These are phyloP conservation scores for Penicillium sp. DNA, from an alignment of 2,329 filamentous ascomycete species.

Conservation along the genomic window DNA sequence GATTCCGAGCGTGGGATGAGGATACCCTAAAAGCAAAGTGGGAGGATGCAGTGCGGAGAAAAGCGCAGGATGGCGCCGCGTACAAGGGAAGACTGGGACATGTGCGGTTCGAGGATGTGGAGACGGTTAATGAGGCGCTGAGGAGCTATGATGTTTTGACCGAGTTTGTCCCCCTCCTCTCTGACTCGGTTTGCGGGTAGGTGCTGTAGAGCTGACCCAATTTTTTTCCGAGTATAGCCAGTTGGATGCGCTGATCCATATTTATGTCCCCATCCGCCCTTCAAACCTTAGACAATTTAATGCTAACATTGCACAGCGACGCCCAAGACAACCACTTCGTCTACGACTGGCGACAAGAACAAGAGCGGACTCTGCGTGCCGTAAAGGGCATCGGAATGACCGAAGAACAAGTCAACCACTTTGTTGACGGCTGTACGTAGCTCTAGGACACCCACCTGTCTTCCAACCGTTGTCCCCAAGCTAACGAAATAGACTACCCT, in stretches of 20 bases:
- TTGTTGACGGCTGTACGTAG: constrained; percentile 70
- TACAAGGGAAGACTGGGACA: constrained; percentile 59
- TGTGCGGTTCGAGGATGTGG: constrained; percentile 60
- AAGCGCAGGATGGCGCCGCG: constrained; percentile 50
- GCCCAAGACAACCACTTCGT: constrained; percentile 75
- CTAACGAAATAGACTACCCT: constrained; percentile 61
- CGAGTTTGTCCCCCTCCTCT: constrained; percentile 39
- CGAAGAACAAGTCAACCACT: constrained; percentile 75
- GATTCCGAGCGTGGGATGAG: constrained; percentile 71
- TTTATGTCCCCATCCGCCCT: constrained; percentile 48
- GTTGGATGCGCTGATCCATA: constrained; percentile 68
- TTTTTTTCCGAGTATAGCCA: constrained; percentile 37
- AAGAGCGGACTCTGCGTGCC: constrained; percentile 73
- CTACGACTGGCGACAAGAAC: constrained; percentile 82
- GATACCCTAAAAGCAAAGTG: constrained; percentile 61
- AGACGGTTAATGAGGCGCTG: constrained; percentile 64
- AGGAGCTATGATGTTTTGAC: constrained; percentile 64
- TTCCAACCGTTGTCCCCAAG: background rate
- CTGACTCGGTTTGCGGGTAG: background rate
- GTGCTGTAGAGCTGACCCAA: constrained; percentile 18
- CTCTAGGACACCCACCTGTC: background rate
- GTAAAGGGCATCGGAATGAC: constrained; percentile 78
- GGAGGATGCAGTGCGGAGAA: constrained; percentile 49
- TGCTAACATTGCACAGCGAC: constrained; percentile 52
- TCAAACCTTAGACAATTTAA: background rate